Evolutionary conservation across 768 basidiomycete species (phyloP), one percentile per base, ranked within the genome.

Genomic region (Boletus insuetus): DNA sequence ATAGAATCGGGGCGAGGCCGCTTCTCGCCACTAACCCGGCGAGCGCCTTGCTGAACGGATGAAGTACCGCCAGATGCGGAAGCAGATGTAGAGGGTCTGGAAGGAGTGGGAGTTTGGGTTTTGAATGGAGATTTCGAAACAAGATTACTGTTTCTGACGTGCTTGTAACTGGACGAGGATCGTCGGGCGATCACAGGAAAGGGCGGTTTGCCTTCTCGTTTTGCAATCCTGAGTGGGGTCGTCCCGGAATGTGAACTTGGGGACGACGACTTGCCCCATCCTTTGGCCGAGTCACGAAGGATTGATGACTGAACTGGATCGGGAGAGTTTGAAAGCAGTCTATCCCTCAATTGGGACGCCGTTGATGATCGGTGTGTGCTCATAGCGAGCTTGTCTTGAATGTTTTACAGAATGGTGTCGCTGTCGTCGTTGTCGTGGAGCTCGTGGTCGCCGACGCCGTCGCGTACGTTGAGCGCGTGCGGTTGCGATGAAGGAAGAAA

Each of bases 51-150:
- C 42, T 49, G 57, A 22, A 48, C 20, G 34, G 58, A 14, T 9
- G 60, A 13, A 10, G 60, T 44, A 32, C 58, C 51, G 35, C 46
- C 57, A 11, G 49, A 38, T 16, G 54, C 34, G 16, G 60, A 64
- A 0, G 67, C 57, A 10, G 49, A 40, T 16, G 54, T 37, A 16
- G 60, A 64, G 0, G 67, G 65, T 54, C 42, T 58, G 4, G 79
- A 70, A 32, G 82, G 76, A n/a, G 77, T 75, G 46, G 82, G 77
- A 24, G 82, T 76, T 56, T 84, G 82, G 3, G 82, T 82, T 63
- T 87, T 89, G 76, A 94, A 94, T 11, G 91, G 91, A 12, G 91
- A 94, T 61, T 91, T 91, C 29, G 87, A 85, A 17, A 94, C 91
- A 53, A 92, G 84, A 66, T 87, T 85, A 68, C 85, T 89, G 62